phyloP scores from a whole-genome alignment of 371 early-diverging fungal species.

The Mucor piriformis region DNA sequence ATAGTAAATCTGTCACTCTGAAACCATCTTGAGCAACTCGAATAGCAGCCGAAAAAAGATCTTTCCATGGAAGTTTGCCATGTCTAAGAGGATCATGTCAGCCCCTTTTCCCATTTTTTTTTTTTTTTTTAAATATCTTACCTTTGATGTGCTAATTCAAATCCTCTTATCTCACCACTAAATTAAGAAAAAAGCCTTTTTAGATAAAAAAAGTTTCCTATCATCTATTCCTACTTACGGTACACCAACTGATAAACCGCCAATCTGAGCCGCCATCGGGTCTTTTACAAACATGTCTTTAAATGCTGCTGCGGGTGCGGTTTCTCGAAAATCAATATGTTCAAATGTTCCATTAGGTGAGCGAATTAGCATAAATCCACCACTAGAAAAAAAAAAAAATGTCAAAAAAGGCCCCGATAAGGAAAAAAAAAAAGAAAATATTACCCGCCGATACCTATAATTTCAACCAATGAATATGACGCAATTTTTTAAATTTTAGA shows the following conservation, averaged over 20 bases:
- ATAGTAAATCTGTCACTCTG: constrained; percentile 63
- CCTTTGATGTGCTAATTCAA: constrained; percentile 78
- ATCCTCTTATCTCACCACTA: constrained; percentile 87
- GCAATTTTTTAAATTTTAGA: constrained; percentile 10
- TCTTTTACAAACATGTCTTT: constrained; percentile 72
- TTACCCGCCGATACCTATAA: constrained; percentile 50
- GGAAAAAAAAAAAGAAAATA: constrained; percentile 1
- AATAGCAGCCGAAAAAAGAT: constrained; percentile 83
- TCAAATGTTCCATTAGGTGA: constrained; percentile 60
- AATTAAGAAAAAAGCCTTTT: background rate
- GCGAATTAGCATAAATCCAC: constrained; percentile 97
- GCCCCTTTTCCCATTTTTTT: background rate
- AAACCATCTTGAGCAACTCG: constrained; percentile 83
- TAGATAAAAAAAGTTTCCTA: no score
- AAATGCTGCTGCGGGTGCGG: constrained; percentile 78
- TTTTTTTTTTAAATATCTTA: background rate
- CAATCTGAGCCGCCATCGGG: constrained; percentile 69
- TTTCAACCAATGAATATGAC: constrained; percentile 21
- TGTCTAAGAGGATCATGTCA: constrained; percentile 31
- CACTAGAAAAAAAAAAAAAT: constrained; percentile 45
- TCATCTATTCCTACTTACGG: constrained; percentile 61
- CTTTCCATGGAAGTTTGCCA: constrained; percentile 87
- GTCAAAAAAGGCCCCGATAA: background rate
- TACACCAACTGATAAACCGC: constrained; percentile 87
- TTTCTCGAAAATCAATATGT: constrained; percentile 86